Percentiles rank a stretch among this genome's conserved stretches.
phyloP scores from a whole-genome alignment of 2,329 filamentous ascomycete species.

The Xylaria sp. region DNA sequence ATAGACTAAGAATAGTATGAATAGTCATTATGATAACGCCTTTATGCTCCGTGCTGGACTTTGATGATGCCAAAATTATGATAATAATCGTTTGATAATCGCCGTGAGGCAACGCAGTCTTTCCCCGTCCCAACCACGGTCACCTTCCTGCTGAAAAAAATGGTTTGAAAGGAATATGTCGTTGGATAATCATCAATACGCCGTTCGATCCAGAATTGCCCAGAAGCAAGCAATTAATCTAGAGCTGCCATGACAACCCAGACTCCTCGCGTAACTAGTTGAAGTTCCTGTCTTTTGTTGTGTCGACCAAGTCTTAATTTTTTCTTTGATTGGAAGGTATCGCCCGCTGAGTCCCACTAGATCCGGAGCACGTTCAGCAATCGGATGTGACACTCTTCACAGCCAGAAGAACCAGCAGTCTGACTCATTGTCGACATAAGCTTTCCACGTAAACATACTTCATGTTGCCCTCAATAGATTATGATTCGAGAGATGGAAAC shows the following conservation, averaged over 20 bases:
- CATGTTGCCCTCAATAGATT: neutral
- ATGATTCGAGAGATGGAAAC: neutral
- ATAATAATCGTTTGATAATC: conserved; percentile 33
- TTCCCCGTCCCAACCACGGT: conserved; percentile 35
- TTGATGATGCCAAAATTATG: conserved; percentile 30
- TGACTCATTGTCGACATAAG: conserved; percentile 15
- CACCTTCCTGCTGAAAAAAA: conserved; percentile 1
- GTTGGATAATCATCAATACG: conserved; percentile 30
- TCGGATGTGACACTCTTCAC: too few species aligned
- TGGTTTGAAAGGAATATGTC: conserved; percentile 16
- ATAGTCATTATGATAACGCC: too few species aligned
- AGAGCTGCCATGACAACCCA: conserved; percentile 3
- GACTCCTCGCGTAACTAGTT: neutral
- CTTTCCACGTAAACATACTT: conserved; percentile 15
- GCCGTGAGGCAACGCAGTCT: conserved; percentile 47
- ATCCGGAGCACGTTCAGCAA: too few species aligned
- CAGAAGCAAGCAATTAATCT: conserved; percentile 35
- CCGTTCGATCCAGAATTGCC: conserved; percentile 38
- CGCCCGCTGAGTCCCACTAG: neutral
- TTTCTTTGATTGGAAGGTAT: conserved; percentile 20
- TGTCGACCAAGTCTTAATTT: neutral
- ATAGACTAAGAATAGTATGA: too few species aligned
- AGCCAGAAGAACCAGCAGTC: conserved; percentile 30
- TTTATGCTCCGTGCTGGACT: too few species aligned
- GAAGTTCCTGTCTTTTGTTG: neutral